A percentile compares a stretch with the other conserved stretches of the same genome.
Conservation (phyloP, 1,284 basidiomycete species). For the Pascua sp. region DNA sequence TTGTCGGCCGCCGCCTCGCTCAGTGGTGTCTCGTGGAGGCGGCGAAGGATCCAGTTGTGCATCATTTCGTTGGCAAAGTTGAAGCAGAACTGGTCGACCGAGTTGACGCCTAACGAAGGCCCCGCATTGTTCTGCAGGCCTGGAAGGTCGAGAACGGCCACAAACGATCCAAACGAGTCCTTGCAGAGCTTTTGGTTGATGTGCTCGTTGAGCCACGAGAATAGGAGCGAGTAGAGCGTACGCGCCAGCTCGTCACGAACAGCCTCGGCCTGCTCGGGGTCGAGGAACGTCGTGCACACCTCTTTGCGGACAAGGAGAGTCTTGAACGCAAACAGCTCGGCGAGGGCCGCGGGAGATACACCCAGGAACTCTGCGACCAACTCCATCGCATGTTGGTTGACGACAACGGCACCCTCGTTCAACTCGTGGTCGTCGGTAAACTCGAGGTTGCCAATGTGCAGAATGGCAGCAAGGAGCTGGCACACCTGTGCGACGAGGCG, state of each 20-base stretch:
- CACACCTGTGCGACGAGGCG: conserved; percentile 90
- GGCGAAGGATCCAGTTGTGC: conserved; percentile 76
- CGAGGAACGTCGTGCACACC: conserved; percentile 91
- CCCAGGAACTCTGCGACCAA: conserved; percentile 90
- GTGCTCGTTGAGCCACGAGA: conserved; percentile 94
- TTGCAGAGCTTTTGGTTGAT: conserved; percentile 91
- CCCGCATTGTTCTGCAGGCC: conserved; percentile 82
- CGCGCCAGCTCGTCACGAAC: conserved; percentile 92
- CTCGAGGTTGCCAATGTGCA: conserved; percentile 93
- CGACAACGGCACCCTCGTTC: conserved; percentile 82
- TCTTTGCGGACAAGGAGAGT: conserved; percentile 90
- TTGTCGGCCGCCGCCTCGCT: conserved; percentile 82
- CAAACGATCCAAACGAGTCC: conserved; percentile 85
- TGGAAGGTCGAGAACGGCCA: conserved; percentile 92
- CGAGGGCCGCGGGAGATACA: conserved; percentile 68
- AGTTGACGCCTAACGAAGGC: conserved; percentile 66
- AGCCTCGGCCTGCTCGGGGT: conserved; percentile 84
- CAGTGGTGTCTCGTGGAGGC: conserved; percentile 65
- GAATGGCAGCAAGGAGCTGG: conserved; percentile 88
- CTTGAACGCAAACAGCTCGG: conserved; percentile 84
- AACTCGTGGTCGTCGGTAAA: conserved; percentile 77
- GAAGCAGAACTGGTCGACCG: conserved; percentile 92
- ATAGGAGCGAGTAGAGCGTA: conserved; percentile 88
- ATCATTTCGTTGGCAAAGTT: conserved; percentile 93
- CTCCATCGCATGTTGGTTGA: conserved; percentile 71